Evolutionary conservation across 1,139 yeast species (phyloP), one percentile per base, ranked within the genome.

Genomic region (Yamadazyma songkhlaensis): DNA sequence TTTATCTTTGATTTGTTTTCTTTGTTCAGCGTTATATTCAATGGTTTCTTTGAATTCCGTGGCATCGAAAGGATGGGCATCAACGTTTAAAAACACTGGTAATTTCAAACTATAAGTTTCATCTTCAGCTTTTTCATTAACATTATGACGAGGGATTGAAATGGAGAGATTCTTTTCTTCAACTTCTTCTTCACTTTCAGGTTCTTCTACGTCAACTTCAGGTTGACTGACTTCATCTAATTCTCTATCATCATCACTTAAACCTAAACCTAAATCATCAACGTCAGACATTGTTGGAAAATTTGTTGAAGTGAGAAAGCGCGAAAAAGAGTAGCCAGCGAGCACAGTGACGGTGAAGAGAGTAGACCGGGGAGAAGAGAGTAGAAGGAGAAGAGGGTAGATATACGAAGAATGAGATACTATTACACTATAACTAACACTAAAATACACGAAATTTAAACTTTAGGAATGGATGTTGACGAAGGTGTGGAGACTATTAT

Each of bases 11-110:
- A 25, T 55, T 41, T 28, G 54, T 47, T 29, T 37, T 29, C 39
- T 67, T 48, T 43, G 79, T 64, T 31, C 59, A 12, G 79, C 77
- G 40, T 70, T 74, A 25, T 67, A 71, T 15, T 71, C 66, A 29
- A 79, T 75, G 41, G 68, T 69, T 38, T 77, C 78, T 49, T 66
- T 78, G 58, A 86, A 88, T 37, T 71, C 77, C 23, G 71, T 72
- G 3, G 95, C 86, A 49, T 90, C 95, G 57, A 90, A 92, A 27
- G 96, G 95, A 44, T 79, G 79, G 3, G 97, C 85, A 43, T 89
- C 95, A 27, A 89, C 79, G 39, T 79, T 79, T 45, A 92, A 64
- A 52, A 87, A 90, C 20, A 87, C 81, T 2, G 97, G 98, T 47
- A 90, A 67, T 45, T 84, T 83, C 41, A 87, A 76, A 43, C 75